These are phyloP conservation scores for Paraphoma chrysanthemicola DNA, from an alignment of 2,329 filamentous ascomycete species.

Conservation along the genomic window DNA sequence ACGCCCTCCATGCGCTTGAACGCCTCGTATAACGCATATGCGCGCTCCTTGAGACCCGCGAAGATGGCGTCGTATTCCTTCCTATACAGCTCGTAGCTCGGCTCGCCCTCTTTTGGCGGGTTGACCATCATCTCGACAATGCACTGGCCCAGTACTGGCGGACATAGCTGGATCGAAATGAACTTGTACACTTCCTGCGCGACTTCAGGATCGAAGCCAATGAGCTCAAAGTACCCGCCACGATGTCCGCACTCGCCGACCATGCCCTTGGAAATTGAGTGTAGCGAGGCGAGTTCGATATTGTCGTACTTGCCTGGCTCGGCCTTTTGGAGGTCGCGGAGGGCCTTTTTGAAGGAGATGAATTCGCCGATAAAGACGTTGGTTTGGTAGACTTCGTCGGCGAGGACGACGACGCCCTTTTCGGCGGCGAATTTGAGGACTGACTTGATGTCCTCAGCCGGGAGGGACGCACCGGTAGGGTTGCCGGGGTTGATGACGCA, in stretches of 20 bases:
- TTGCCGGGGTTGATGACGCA: slow-evolving; percentile 99
- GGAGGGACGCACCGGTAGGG: slow-evolving; percentile 88
- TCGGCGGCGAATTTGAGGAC: slow-evolving; percentile 88
- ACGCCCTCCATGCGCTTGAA: slow-evolving; percentile 97
- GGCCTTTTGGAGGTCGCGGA: slow-evolving; percentile 78
- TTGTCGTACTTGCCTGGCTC: slow-evolving; percentile 76
- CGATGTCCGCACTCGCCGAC: slow-evolving; percentile 98
- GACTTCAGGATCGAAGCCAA: slow-evolving; percentile 85
- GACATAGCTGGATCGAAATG: slow-evolving; percentile 94
- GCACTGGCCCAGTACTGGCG: slow-evolving; percentile 94
- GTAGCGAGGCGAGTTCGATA: slow-evolving; percentile 88
- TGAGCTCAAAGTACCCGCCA: slow-evolving; percentile 95
- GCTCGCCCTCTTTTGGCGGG: slow-evolving; percentile 82
- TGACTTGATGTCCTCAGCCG: slow-evolving; percentile 77
- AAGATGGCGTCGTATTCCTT: slow-evolving; percentile 86
- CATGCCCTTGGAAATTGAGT: slow-evolving; percentile 98
- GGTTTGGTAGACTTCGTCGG: slow-evolving; percentile 99
- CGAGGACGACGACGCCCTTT: slow-evolving; percentile 86
- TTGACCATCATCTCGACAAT: slow-evolving; percentile 98
- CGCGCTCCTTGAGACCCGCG: slow-evolving; percentile 77
- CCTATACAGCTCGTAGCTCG: slow-evolving; percentile 82
- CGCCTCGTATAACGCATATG: slow-evolving; percentile 84
- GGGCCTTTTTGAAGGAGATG: slow-evolving; percentile 90
- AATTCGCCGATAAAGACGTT: slow-evolving; percentile 97
- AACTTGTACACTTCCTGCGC: slow-evolving; percentile 98